phyloP scores from a whole-genome alignment of 1,139 yeast genomes.

The Debaryomyces robertsiae region DNA sequence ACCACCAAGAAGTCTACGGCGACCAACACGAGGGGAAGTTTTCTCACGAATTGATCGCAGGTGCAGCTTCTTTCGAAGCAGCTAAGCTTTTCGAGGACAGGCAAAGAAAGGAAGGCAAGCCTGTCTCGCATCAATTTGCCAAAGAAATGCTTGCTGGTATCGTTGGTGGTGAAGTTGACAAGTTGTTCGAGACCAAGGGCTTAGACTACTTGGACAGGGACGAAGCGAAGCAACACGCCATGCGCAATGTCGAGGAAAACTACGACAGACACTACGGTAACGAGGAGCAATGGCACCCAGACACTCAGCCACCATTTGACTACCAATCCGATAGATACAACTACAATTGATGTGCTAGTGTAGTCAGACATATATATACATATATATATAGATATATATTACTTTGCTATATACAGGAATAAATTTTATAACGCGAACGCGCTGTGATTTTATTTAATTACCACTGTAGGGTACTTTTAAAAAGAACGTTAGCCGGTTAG shows the following conservation, averaged over 20 bases:
- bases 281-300: constrained; percentile 32
- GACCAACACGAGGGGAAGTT: constrained; percentile 34
- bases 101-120: constrained; percentile 37
- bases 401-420: constrained; percentile 6
- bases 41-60: constrained; percentile 36
- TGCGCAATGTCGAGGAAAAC: constrained; percentile 21
- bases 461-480: not conserved
- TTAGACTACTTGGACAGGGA: constrained; percentile 36
- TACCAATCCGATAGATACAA: constrained; percentile 20
- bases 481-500: not conserved
- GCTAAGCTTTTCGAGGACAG: constrained; percentile 34
- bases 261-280: constrained; percentile 35
- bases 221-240: constrained; percentile 29
- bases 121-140: constrained; percentile 34
- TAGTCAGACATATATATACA: not conserved
- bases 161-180: constrained; percentile 39
- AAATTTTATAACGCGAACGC: constrained; percentile 7
- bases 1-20: constrained; percentile 33
- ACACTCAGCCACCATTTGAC: constrained; percentile 30
- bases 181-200: constrained; percentile 37
- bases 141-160: constrained; percentile 33
- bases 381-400: not conserved
- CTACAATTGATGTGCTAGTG: constrained; percentile 4
- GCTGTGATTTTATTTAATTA: not conserved
- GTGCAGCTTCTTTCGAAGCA: constrained; percentile 40